Evolutionary conservation across 805 yeast genomes (phyloP).

Genomic region (Cyberlindnera subsufficiens): DNA sequence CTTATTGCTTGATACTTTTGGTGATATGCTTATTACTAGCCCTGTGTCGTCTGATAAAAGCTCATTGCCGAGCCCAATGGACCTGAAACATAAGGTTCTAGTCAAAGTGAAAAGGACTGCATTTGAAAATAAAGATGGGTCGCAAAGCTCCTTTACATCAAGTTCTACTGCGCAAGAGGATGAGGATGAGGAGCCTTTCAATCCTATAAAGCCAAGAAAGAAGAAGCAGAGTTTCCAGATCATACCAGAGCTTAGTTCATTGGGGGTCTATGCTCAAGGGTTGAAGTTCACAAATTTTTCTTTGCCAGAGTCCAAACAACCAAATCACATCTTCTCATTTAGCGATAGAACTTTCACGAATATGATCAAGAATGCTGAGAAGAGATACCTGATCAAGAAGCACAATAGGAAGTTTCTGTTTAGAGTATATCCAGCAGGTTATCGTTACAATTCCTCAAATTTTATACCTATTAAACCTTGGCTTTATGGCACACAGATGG

Average conservation of each 20-base stretch:
- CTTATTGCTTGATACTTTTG: constrained; percentile 51
- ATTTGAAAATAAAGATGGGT: neutral
- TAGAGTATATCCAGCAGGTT: constrained; percentile 84
- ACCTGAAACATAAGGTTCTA: constrained; percentile 63
- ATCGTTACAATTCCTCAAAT: constrained; percentile 72
- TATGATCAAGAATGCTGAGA: constrained; percentile 57
- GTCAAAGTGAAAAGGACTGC: constrained; percentile 62
- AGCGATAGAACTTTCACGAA: constrained; percentile 64
- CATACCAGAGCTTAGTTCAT: constrained; percentile 40
- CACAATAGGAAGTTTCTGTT: constrained; percentile 73
- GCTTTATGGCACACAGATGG: constrained; percentile 88
- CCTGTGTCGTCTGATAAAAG: constrained; percentile 23
- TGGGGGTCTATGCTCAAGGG: constrained; percentile 66
- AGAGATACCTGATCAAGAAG: constrained; percentile 51
- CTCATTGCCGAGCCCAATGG: constrained; percentile 68
- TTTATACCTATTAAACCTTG: constrained; percentile 77
- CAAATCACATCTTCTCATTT: constrained; percentile 81
- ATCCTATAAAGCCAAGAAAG: constrained; percentile 3
- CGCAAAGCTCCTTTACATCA: constrained; percentile 19
- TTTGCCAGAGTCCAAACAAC: constrained; percentile 75
- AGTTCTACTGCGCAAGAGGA: neutral
- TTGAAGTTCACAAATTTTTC: constrained; percentile 76
- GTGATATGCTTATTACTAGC: constrained; percentile 38
- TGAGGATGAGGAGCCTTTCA: constrained; percentile 35
- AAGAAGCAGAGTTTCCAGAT: constrained; percentile 21